Evolutionary conservation across 768 basidiomycete species (phyloP), one percentile per base, ranked within the genome.

Genomic region (Lactifluus subvellereus): DNA sequence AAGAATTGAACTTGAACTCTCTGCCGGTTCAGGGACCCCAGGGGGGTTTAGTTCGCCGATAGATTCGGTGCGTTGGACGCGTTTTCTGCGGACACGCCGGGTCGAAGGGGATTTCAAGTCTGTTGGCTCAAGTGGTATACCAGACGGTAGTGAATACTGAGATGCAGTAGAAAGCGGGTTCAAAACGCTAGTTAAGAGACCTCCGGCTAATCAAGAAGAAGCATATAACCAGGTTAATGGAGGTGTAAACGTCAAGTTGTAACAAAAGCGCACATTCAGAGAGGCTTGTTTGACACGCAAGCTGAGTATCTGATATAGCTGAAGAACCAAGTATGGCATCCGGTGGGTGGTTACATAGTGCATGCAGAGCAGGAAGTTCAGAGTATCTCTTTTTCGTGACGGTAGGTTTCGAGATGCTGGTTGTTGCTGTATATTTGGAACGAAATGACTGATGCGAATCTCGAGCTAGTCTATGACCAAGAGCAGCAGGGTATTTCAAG

Each of bases 301-400:
- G 13, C 1, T 16, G 48, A 18, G 54, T 20, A 60, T 60, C 18
- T 20, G 50, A 52, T 5, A 18, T 27, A 32, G 16, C 37, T 14
- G 33, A 9, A 49, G n/a, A 47, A 10, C 35, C 68, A 20, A 85
- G 69, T 16, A 84, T 77, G 55, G 71, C 60, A 43, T 80, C 79
- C 48, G 69, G 66, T 20, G 71, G 70, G 47, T 82, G 83, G 70
- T 83, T 78, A 30, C 77, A 74, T 50, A 75, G 71, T 27, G 77
- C 55, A 67, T 74, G 80, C 38, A 71, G 68, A 27, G 75, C 74
- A 13, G 89, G 89, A 6, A 91, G 77, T 32, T 89, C 86, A 18
- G 76, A 70, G 56, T 78, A 81, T 47, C 76, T 80, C 70, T 86
- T 90, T 65, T 72, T 79, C 0, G 79, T 82, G 58, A 75, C 65